These are phyloP conservation scores for Phytophthora tubulina DNA, from an alignment of 352 stramenopile species.

Conservation along the genomic window DNA sequence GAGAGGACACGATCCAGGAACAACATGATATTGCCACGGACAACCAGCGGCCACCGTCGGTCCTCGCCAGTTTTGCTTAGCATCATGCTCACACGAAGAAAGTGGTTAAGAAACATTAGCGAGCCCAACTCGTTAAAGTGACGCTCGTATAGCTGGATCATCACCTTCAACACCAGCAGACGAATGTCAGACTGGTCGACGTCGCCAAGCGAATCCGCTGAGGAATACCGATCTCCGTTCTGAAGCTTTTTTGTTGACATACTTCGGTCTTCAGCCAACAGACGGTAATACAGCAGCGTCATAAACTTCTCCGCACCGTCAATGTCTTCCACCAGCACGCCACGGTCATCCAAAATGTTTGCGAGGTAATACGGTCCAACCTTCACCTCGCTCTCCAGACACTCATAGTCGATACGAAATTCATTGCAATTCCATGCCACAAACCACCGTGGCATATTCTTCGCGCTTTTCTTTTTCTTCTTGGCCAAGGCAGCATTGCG, in stretches of 20 bases:
- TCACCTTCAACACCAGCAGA: slow-evolving; percentile 85
- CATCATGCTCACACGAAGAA: slow-evolving; percentile 86
- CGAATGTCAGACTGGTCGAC: slow-evolving; percentile 78
- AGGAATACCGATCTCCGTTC: slow-evolving; percentile 31
- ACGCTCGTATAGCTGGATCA: slow-evolving; percentile 89
- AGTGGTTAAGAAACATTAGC: slow-evolving; percentile 86
- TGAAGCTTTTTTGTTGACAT: slow-evolving; percentile 29
- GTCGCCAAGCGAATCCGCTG: slow-evolving; percentile 47
- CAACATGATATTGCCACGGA: slow-evolving; percentile 86
- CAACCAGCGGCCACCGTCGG: slow-evolving; percentile 72
- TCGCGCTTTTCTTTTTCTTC: slow-evolving; percentile 76
- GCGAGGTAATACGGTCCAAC: slow-evolving; percentile 88
- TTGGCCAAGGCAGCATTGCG: slow-evolving; percentile 49
- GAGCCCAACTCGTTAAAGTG: slow-evolving; percentile 81
- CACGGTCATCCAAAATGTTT: slow-evolving; percentile 83
- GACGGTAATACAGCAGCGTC: slow-evolving; percentile 87
- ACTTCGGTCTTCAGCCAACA: slow-evolving; percentile 73
- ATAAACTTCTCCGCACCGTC: slow-evolving; percentile 83
- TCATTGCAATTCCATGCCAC: slow-evolving; percentile 90
- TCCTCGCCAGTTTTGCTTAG: slow-evolving; percentile 51
- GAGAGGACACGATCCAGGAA: slow-evolving; percentile 86
- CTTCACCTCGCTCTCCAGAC: slow-evolving; percentile 77
- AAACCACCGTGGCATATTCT: slow-evolving; percentile 84
- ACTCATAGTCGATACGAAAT: slow-evolving; percentile 83
- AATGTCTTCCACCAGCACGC: slow-evolving; percentile 83